Evolutionary conservation across 352 stramenopile species (phyloP).

Genomic region (Phytopythium oedochilum): DNA sequence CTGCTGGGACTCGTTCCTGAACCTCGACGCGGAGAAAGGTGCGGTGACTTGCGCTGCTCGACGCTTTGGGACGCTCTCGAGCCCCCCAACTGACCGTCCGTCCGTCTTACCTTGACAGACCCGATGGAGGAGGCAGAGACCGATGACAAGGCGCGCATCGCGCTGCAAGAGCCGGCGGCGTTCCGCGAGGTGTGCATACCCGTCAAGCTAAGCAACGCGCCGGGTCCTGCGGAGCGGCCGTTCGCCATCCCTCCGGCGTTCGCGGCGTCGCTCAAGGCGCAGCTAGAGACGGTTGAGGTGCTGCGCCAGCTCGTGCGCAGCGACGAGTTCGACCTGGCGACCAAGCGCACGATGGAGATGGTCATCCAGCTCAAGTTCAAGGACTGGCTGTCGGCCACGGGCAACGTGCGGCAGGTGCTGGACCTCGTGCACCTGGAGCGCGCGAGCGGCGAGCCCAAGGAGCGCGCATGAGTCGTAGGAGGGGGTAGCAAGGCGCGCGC

Average conservation of each 20-base stretch:
- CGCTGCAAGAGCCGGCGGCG: conserved; percentile 46
- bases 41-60: not conserved
- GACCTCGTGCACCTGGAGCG: conserved; percentile 85
- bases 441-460: conserved; percentile 15
- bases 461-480: conserved; percentile 4
- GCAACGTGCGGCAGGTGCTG: conserved; percentile 85
- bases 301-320: conserved; percentile 67
- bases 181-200: conserved; percentile 72
- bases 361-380: conserved; percentile 83
- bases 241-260: conserved; percentile 82
- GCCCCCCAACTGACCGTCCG: not conserved
- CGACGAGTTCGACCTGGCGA: conserved; percentile 77
- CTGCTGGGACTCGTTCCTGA: conserved; percentile 61
- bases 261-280: conserved; percentile 43
- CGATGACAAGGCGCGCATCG: conserved; percentile 45
- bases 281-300: conserved; percentile 73
- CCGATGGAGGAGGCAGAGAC: conserved; percentile 21
- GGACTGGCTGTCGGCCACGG: conserved; percentile 85
- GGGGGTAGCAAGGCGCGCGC: not conserved
- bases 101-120: conserved; percentile 13
- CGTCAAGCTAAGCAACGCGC: conserved; percentile 39
- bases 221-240: conserved; percentile 44
- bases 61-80: not conserved
- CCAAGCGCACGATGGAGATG: conserved; percentile 77
- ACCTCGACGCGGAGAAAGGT: conserved; percentile 70